phyloP scores from a whole-genome alignment of 805 yeast genomes.

The Candida nitratophila region DNA sequence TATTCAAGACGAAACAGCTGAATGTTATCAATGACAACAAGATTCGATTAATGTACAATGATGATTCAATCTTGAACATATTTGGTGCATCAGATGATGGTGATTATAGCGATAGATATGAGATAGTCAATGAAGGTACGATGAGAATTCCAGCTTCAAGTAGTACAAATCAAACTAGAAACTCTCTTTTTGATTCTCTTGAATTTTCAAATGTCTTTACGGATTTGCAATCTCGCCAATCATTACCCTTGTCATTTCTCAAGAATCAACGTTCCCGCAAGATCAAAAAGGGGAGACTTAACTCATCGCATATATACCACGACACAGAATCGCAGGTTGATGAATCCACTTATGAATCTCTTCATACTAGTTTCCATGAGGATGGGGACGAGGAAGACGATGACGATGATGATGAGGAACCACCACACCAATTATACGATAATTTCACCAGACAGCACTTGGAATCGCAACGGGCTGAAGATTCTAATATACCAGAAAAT shows the following conservation, averaged over 20 bases:
- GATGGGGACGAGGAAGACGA: neutral
- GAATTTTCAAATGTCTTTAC: slow-evolving; percentile 9
- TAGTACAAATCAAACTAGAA: neutral
- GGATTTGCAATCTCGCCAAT: slow-evolving; percentile 4
- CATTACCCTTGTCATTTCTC: neutral
- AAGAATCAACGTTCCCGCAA: neutral
- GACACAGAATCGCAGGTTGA: neutral
- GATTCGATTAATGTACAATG: slow-evolving; percentile 23
- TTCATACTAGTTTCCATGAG: neutral
- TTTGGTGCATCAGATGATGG: neutral
- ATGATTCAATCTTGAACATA: slow-evolving; percentile 12
- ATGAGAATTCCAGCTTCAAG: neutral
- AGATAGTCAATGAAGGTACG: neutral
- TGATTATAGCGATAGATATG: neutral
- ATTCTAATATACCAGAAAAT: neutral
- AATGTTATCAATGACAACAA: slow-evolving; percentile 13
- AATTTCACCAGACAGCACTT: neutral
- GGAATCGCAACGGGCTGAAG: neutral
- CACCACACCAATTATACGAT: neutral
- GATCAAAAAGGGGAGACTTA: neutral
- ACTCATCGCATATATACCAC: neutral
- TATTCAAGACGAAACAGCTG: slow-evolving; percentile 8
- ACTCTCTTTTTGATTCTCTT: slow-evolving; percentile 8
- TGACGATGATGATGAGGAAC: neutral
- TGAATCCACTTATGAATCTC: neutral